phyloP scores from a whole-genome alignment of 345 rosid species.

The Nasturtium officinale region DNA sequence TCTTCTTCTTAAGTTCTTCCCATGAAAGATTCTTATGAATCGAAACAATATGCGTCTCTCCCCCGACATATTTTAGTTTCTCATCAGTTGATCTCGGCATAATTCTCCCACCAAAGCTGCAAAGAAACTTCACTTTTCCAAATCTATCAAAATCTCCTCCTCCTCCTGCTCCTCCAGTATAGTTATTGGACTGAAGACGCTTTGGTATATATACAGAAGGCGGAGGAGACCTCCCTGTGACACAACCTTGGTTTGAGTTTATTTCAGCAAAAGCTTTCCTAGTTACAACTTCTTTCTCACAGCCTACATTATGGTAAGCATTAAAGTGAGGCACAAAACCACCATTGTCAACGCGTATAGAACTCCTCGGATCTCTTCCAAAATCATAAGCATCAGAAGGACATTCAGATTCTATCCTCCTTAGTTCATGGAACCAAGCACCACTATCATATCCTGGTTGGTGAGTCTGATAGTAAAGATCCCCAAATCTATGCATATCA shows the following conservation, averaged over 20 bases:
- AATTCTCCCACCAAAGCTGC: slow-evolving; percentile 71
- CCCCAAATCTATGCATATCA: slow-evolving; percentile 36
- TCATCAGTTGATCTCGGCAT: slow-evolving; percentile 72
- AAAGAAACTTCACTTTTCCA: slow-evolving; percentile 61
- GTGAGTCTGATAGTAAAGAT: slow-evolving; percentile 47
- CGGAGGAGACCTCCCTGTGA: slow-evolving; percentile 39
- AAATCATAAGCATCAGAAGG: slow-evolving; percentile 54
- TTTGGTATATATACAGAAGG: slow-evolving; percentile 32
- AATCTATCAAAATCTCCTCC: slow-evolving; percentile 34
- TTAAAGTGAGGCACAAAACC: slow-evolving; percentile 45
- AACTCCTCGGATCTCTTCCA: slow-evolving; percentile 46
- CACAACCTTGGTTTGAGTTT: slow-evolving; percentile 44
- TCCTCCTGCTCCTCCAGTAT: slow-evolving; percentile 20
- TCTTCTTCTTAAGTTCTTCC: slow-evolving; percentile 63
- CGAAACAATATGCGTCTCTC: slow-evolving; percentile 68
- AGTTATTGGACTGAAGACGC: slow-evolving; percentile 44
- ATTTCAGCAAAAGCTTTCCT: slow-evolving; percentile 55
- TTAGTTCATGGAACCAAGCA: slow-evolving; percentile 56
- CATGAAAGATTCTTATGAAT: slow-evolving; percentile 53
- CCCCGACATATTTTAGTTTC: slow-evolving; percentile 68
- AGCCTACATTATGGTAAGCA: slow-evolving; percentile 43
- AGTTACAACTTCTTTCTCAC: slow-evolving; percentile 38
- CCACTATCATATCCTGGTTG: slow-evolving; percentile 47
- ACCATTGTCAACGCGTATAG: slow-evolving; percentile 47
- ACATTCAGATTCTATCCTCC: slow-evolving; percentile 57